Base-by-base conservation (phyloP, 2,329 filamentous ascomycete species). In the Colletotrichum cereale region DNA sequence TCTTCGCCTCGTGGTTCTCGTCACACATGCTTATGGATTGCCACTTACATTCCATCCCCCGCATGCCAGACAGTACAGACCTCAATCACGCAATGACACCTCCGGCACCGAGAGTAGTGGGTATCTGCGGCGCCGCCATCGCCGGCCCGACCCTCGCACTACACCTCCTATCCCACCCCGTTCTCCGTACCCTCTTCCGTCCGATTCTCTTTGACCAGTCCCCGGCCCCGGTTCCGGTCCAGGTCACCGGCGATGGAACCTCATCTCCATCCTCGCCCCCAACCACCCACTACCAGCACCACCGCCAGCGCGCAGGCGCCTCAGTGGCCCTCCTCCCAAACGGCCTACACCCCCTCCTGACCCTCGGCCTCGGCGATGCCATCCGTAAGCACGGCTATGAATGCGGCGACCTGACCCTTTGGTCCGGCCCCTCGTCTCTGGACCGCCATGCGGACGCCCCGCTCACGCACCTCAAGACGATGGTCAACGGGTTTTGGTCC, bases 281-380 rank as follows among this genome's bases (percentile, higher is more conserved):
- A 50, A 29, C 52, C 52, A 14, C 5, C 26, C 52, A 44, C 40
- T 18, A 18, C 18, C 40, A 53, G 3, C 40, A 18, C 18, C 40
- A 53, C 10, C 50, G 34, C 29, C 52, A 53, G 62, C 73, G 73
- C 34, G 72, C 73, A 24, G 76, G 75, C 36, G 75, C 74, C 50
- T 75, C 75, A 4, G 75, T 76, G 6, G 72, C 73, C 21, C 71
- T 76, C 50, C 76, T 77, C 16, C 64, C 75, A 11, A 77, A 76
- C 44, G 75, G 76, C 11, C 55, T 77, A 18, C 74, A 75, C 40
- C 73, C 74, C 5, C 61, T 76, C 16, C 58, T 61, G 47, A 57
- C 64, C 14, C 72, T 77, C 5, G 74, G 74, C 3, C 75, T 76
- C 10, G 72, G 72, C 11, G 53, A 69, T 7, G 61, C 52, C 8